Conservation (phyloP, 768 basidiomycete genomes). For the Trichaptum fuscoviolaceum region DNA sequence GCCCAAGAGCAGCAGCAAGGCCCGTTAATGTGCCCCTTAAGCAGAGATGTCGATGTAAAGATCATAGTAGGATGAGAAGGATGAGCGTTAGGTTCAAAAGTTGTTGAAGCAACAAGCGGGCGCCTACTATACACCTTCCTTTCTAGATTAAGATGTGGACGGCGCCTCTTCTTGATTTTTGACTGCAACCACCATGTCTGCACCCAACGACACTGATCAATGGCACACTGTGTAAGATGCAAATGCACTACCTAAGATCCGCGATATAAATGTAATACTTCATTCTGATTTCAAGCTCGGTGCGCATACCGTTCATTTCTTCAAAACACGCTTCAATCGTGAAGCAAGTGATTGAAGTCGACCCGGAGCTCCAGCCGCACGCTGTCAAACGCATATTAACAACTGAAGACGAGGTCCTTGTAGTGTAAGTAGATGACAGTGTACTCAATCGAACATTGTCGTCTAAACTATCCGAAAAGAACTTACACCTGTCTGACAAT, state of each 20-base stretch:
- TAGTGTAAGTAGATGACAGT: slow-evolving; percentile 54
- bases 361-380: slow-evolving; percentile 75
- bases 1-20: too few species aligned
- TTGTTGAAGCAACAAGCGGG: background rate
- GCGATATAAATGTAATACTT: slow-evolving; percentile 1
- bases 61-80: too few species aligned
- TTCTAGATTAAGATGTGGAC: background rate
- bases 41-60: too few species aligned
- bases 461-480: slow-evolving; percentile 30
- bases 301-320: slow-evolving; percentile 75
- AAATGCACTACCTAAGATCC: slow-evolving; percentile 4
- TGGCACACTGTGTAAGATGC: slow-evolving; percentile 55
- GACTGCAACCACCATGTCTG: slow-evolving; percentile 18
- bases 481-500: slow-evolving; percentile 75
- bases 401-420: slow-evolving; percentile 61
- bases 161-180: background rate
- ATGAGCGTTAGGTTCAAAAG: background rate
- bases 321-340: slow-evolving; percentile 74
- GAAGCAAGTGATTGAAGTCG: slow-evolving; percentile 80
- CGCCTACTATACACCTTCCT: background rate
- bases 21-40: too few species aligned
- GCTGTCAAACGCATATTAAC: slow-evolving; percentile 70
- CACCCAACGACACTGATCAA: slow-evolving; percentile 15
- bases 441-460: background rate
- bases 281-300: slow-evolving; percentile 36